Evolutionary conservation across 805 yeast species (phyloP).

Genomic region (Vanderwaltozyma polyspora): DNA sequence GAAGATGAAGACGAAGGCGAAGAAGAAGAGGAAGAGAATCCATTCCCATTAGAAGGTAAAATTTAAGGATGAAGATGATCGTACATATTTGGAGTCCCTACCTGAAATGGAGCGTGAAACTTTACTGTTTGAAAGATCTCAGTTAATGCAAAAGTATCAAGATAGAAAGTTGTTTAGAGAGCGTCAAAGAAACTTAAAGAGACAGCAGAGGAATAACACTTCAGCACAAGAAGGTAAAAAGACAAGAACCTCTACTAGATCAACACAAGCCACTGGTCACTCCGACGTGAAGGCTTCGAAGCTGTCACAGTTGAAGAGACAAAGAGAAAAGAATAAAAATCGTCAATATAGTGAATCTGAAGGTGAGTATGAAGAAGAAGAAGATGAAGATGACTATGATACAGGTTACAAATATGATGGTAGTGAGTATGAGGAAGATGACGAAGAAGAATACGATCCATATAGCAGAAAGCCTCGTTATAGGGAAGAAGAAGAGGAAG

Average conservation of each 20-base stretch:
- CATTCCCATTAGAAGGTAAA: slow-evolving; percentile 92
- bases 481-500: slow-evolving; percentile 35
- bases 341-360: slow-evolving; percentile 34
- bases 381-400: slow-evolving; percentile 38
- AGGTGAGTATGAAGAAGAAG: slow-evolving; percentile 31
- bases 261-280: slow-evolving; percentile 31
- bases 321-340: slow-evolving; percentile 49
- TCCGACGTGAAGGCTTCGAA: slow-evolving; percentile 36
- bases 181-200: slow-evolving; percentile 48
- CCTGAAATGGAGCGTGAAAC: slow-evolving; percentile 92
- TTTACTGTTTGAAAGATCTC: slow-evolving; percentile 82
- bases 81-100: slow-evolving; percentile 49
- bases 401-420: slow-evolving; percentile 30
- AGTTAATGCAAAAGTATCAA: slow-evolving; percentile 77
- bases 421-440: slow-evolving; percentile 31
- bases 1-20: slow-evolving; percentile 30
- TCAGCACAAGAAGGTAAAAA: slow-evolving; percentile 17
- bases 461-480: slow-evolving; percentile 19
- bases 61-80: slow-evolving; percentile 73
- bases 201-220: slow-evolving; percentile 16
- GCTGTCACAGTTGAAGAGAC: slow-evolving; percentile 62
- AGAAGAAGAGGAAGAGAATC: slow-evolving; percentile 41
- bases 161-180: slow-evolving; percentile 77
- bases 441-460: slow-evolving; percentile 33
- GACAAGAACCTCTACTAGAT: slow-evolving; percentile 23